phyloP scores from a whole-genome alignment of 2,329 filamentous ascomycete genomes.

The Ceratocystis harringtonii region DNA sequence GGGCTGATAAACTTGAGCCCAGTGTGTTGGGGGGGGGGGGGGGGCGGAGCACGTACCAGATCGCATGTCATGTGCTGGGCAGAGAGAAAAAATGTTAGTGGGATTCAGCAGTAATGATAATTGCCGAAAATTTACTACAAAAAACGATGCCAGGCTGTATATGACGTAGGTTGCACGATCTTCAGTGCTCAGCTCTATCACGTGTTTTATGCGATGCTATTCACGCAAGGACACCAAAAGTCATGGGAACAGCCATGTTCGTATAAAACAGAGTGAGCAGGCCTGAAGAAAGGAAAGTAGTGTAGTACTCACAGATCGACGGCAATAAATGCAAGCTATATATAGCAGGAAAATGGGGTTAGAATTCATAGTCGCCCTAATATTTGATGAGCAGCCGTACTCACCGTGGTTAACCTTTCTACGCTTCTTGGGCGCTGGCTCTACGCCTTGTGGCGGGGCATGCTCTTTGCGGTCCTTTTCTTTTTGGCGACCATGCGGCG shows the following conservation, averaged over 20 bases:
- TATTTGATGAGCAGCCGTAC: constrained; percentile 21
- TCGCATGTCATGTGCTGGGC: constrained; percentile 79
- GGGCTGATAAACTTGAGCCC: not conserved
- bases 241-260: not conserved
- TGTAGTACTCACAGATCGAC: constrained; percentile 61
- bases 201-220: not conserved
- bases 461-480: constrained; percentile 8
- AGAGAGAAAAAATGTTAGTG: constrained; percentile 12
- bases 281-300: not conserved
- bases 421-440: constrained; percentile 51
- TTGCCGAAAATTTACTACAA: not conserved
- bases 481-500: not conserved
- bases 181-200: not conserved
- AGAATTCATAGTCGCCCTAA: constrained; percentile 15
- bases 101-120: not conserved
- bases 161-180: not conserved
- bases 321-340: constrained; percentile 75
- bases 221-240: not conserved
- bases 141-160: not conserved
- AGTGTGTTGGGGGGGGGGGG: no score
- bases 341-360: constrained; percentile 33
- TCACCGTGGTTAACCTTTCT: constrained; percentile 83
- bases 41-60: constrained; percentile 49
- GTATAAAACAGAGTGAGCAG: not conserved
- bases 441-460: constrained; percentile 5